Conservation (phyloP, 2,329 filamentous ascomycete genomes). For the Balansia obtecta region DNA sequence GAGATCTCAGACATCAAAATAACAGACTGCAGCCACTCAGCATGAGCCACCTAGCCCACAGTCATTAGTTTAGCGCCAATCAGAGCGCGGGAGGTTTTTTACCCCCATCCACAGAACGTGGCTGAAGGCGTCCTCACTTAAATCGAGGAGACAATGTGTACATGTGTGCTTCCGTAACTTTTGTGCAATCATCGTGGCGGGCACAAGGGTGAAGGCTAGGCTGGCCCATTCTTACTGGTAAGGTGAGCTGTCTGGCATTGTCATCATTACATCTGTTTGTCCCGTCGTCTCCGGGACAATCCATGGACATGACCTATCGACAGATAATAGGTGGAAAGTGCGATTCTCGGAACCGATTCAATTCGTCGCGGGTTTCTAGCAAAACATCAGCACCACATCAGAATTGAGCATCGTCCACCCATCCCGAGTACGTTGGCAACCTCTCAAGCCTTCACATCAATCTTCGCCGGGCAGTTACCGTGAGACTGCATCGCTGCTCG, state of each 20-base stretch:
- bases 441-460: neutral
- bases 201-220: too few relatives aligned
- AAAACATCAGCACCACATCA: neutral
- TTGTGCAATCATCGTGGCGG: too few relatives aligned
- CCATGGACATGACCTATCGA: neutral
- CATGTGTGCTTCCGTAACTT: too few relatives aligned
- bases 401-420: neutral
- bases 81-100: too few relatives aligned
- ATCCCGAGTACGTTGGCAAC: neutral
- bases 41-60: neutral
- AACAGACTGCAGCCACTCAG: neutral
- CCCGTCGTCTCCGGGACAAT: neutral
- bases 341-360: neutral
- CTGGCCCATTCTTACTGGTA: too few relatives aligned
- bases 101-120: neutral
- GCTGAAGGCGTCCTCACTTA: neutral
- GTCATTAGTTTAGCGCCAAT: conserved; percentile 1
- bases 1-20: neutral
- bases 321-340: neutral
- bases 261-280: too few relatives aligned
- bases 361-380: neutral
- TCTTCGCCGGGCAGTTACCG: too few relatives aligned
- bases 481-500: too few relatives aligned
- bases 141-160: too few relatives aligned
- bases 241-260: too few relatives aligned